Conservation (phyloP, 1,284 basidiomycete species). For the Agroathelia rolfsii region DNA sequence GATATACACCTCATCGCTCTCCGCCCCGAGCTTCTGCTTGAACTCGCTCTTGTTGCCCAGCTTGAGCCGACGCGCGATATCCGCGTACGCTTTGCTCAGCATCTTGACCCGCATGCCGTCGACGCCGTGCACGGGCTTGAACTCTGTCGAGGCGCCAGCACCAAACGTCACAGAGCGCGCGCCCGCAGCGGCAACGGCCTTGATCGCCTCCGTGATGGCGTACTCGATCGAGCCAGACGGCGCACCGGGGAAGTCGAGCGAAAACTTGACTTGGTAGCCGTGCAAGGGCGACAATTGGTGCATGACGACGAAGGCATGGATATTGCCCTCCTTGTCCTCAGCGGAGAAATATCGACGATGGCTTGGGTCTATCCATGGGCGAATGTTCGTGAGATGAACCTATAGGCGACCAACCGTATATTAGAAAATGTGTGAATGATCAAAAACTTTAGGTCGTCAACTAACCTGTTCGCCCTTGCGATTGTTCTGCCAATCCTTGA, state of each 20-base stretch:
- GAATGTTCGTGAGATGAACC: constrained; percentile 44
- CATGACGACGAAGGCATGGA: constrained; percentile 40
- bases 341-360: constrained; percentile 48
- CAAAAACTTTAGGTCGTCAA: no score
- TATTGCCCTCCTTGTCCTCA: constrained; percentile 29
- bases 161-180: constrained; percentile 36
- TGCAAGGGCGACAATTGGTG: constrained; percentile 39
- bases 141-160: constrained; percentile 28
- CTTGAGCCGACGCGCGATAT: constrained; percentile 30
- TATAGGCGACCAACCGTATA: no score
- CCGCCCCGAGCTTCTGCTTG: constrained; percentile 11
- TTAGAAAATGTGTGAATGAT: no score
- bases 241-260: constrained; percentile 43
- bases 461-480: constrained; percentile 43
- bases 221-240: constrained; percentile 37
- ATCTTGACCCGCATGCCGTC: constrained; percentile 28
- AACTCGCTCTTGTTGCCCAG: constrained; percentile 27
- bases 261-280: constrained; percentile 52
- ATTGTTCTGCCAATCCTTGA: constrained; percentile 34
- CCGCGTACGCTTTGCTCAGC: constrained; percentile 36
- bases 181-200: constrained; percentile 32
- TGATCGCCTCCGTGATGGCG: constrained; percentile 37
- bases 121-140: constrained; percentile 27
- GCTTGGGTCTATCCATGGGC: constrained; percentile 40
- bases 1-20: constrained; percentile 15